Base-by-base conservation (phyloP, 2,329 filamentous ascomycete genomes). In the Grosmannia huntii region DNA sequence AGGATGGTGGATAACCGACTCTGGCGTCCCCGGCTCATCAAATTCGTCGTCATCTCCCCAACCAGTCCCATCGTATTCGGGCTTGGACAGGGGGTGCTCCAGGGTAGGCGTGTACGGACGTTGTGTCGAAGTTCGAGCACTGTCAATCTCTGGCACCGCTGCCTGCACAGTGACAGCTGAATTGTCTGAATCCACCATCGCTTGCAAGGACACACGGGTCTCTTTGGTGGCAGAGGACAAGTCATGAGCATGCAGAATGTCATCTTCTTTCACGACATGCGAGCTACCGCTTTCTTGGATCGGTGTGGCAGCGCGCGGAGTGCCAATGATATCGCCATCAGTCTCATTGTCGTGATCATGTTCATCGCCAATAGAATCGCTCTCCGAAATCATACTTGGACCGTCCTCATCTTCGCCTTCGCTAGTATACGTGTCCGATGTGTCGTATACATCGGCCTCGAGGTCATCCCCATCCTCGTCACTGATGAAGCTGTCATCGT, bases 1-100 rank as follows among this genome's bases (percentile, higher is more conserved):
- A 2, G 84, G 83, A 66, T 91, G 88, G 61, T 89, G 87, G 62
- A 96, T 92, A 25, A 97, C 91, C 7, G 92, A 97, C 55, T 90
- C 88, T 16, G 92, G 91, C 9, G 90, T 95, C 38, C 83, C 81
- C 11, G 83, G 83, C 62, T 86, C 84, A 1, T 79, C 76, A 57
- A 74, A 78, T 53, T 80, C 78, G 36, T 79, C 75, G 48, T 76
- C 76, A 46, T 80, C 76, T 10, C 80, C 80, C 79, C 82, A 81
- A 56, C 82, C 78, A 59, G 81, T 75, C 59, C 86, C 79, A 65
- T 85, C 77, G 67, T 87, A 85, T 60, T 83, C 81, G 31, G 76
- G 82, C 70, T 78, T 87, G 46, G 80, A 78, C 14, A 79, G 67
- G 12, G 66, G 68, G 58, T 78, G 80, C 59, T 74, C 70, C 57